Conservation (phyloP, 495 filamentous ascomycete species). For the Letharia lupina region DNA sequence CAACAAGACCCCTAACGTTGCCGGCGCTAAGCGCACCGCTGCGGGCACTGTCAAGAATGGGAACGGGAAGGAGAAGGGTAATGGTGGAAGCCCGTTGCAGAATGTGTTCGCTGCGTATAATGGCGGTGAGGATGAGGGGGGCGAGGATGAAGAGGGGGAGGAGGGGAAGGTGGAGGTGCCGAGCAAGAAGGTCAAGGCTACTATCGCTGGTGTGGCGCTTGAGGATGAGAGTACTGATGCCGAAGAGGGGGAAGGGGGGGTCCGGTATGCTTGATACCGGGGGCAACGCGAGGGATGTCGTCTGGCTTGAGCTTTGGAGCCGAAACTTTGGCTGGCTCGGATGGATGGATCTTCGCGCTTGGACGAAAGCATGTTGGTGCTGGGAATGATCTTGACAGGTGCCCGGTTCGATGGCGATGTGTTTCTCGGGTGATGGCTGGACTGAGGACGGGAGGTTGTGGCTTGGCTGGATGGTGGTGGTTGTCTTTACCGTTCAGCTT, state of each 20-base stretch:
- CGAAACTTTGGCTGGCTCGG: too few relatives aligned
- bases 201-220: not conserved
- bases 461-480: not conserved
- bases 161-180: not conserved
- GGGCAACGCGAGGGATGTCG: not conserved
- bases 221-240: not conserved
- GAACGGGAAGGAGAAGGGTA: not conserved
- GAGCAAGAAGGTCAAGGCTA: conserved; percentile 2
- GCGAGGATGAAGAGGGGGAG: not conserved
- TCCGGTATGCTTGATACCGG: too few relatives aligned
- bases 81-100: not conserved
- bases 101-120: not conserved
- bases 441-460: not conserved
- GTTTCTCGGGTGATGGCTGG: too few relatives aligned
- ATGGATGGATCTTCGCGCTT: too few relatives aligned
- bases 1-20: not conserved
- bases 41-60: too few relatives aligned
- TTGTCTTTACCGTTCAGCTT: too few relatives aligned
- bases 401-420: too few relatives aligned
- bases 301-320: too few relatives aligned
- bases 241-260: too few relatives aligned
- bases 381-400: too few relatives aligned
- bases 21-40: not conserved
- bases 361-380: too few relatives aligned
- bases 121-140: not conserved